A percentile compares a stretch with the other conserved stretches of the same genome.
Evolutionary conservation across 2,329 filamentous ascomycete genomes (phyloP).

Genomic region (Cladobotryum mycophilum): DNA sequence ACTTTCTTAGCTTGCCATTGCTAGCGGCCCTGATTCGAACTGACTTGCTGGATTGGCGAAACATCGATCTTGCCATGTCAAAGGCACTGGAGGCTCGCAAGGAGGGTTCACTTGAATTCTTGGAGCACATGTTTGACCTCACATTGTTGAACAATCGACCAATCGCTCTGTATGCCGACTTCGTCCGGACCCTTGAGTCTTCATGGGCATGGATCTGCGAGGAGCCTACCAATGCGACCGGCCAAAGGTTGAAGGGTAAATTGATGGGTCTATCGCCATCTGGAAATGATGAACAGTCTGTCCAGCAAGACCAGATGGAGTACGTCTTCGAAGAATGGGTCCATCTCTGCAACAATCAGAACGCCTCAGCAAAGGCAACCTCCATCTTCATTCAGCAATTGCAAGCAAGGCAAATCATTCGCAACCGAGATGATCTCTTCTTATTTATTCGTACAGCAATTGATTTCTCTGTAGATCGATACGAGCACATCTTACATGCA

Average conservation of each 20-base stretch:
- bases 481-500: slow-evolving; percentile 63
- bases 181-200: slow-evolving; percentile 73
- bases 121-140: slow-evolving; percentile 73
- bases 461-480: slow-evolving; percentile 71
- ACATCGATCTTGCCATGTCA: slow-evolving; percentile 65
- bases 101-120: slow-evolving; percentile 66
- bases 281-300: slow-evolving; percentile 48
- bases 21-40: slow-evolving; percentile 52
- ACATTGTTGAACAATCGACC: slow-evolving; percentile 73
- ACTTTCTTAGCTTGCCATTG: slow-evolving; percentile 52
- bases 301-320: slow-evolving; percentile 76
- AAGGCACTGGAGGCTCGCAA: slow-evolving; percentile 67
- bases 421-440: slow-evolving; percentile 67
- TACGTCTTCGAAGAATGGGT: slow-evolving; percentile 98
- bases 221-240: slow-evolving; percentile 57
- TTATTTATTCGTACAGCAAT: slow-evolving; percentile 75
- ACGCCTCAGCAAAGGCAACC: slow-evolving; percentile 64
- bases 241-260: slow-evolving; percentile 65
- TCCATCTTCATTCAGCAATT: slow-evolving; percentile 79
- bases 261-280: slow-evolving; percentile 38
- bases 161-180: slow-evolving; percentile 75
- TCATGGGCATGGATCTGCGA: slow-evolving; percentile 76
- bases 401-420: slow-evolving; percentile 66
- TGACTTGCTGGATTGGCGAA: slow-evolving; percentile 56
- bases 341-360: slow-evolving; percentile 70